These are phyloP conservation scores for Ambrosiella beaveri DNA, from an alignment of 2,329 filamentous ascomycete species.

Conservation along the genomic window DNA sequence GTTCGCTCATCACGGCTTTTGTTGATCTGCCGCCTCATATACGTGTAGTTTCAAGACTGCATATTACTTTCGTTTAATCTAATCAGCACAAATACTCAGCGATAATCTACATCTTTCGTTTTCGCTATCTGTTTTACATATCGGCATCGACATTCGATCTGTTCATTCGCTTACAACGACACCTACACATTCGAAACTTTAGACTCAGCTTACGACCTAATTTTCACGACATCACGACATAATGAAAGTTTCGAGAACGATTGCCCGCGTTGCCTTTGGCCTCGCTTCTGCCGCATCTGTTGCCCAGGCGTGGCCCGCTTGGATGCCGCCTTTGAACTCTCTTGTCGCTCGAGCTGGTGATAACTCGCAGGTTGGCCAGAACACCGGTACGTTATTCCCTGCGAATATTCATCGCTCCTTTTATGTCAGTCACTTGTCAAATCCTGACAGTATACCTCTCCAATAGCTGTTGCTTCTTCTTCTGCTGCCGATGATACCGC, in stretches of 20 bases:
- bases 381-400: slow-evolving; percentile 11
- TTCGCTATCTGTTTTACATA: no score
- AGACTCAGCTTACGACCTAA: not conserved
- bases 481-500: not conserved
- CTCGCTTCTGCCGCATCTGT: slow-evolving; percentile 33
- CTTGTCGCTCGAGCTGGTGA: slow-evolving; percentile 34
- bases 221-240: not conserved
- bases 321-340: slow-evolving; percentile 31
- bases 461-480: slow-evolving; percentile 9
- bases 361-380: slow-evolving; percentile 15
- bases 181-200: no score
- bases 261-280: slow-evolving; percentile 32
- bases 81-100: not conserved
- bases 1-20: not conserved
- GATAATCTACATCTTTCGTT: no score
- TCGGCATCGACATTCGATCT: not conserved
- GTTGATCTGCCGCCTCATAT: not conserved
- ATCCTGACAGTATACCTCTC: not conserved
- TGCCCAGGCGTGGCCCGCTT: slow-evolving; percentile 38
- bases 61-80: not conserved
- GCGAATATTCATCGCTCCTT: not conserved
- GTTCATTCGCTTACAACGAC: no score
- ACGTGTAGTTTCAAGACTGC: not conserved
- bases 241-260: slow-evolving; percentile 33
- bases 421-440: not conserved